Evolutionary conservation across 331 rosid species (phyloP), one percentile per base, ranked within the genome.

Genomic region (Rosa hybrid): DNA sequence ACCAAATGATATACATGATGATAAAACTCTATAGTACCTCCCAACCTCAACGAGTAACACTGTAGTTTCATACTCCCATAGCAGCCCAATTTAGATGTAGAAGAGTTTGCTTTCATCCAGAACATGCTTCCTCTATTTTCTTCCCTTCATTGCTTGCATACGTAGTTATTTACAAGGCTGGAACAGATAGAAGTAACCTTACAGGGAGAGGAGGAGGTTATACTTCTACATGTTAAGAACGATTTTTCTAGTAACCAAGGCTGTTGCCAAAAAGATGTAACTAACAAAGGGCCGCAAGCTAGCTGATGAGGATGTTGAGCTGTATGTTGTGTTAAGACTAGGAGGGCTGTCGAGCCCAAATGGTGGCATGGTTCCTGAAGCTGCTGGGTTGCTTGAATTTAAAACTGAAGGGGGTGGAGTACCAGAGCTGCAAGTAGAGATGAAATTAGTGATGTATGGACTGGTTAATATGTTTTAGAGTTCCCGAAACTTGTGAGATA

Each of bases 321-420:
- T 50, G 30, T 27, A 27, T 27, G 30, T 27, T 27, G 30, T 27
- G 81, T 81, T 71, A 7, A 53, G 77, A 71, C 74, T 73, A 39
- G 98, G 91, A 71, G 95, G 90, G 82, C 77, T 84, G 72, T 75
- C 88, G 21, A 76, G 81, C 63, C 98, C 98, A 10, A 80, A 83
- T 25, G 6, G 87, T 9, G 98, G 88, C 78, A 83, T 87, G 63
- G 74, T 83, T 75, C 94, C 90, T 25, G 92, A 81, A 14, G 80
- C 79, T 44, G 96, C 81, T 46, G 96, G 92, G 84, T 78, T 89
- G 92, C 91, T 92, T 74, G 91, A 84, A 77, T 92, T 96, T 34
- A 90, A 82, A 21, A 88, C 94, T 38, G 91, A 72, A 41, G 96
- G 39, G 39, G 39, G 89, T 30, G 97, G 85, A 68, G 84, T 53